A percentile compares a stretch with the other conserved stretches of the same genome.
Conservation (phyloP, 2,329 filamentous ascomycete species). For the Lachnellula arida region DNA sequence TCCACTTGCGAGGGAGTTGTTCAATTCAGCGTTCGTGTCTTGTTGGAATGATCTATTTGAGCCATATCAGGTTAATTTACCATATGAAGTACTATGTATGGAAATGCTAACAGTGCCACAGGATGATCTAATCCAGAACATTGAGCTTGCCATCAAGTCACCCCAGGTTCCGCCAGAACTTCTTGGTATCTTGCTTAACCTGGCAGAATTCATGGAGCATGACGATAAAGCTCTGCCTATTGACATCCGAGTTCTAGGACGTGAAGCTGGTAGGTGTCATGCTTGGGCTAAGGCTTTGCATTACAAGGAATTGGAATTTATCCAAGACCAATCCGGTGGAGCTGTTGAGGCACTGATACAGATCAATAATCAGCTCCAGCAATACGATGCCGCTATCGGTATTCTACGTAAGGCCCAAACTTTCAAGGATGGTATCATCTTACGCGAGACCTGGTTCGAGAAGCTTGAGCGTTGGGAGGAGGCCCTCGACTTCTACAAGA, state of each 20-base stretch:
- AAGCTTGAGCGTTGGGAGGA: slow-evolving; percentile 98
- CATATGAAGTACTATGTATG: not conserved
- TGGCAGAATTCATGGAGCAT: slow-evolving; percentile 99
- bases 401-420: slow-evolving; percentile 94
- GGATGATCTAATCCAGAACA: slow-evolving; percentile 91
- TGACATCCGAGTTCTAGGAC: slow-evolving; percentile 88
- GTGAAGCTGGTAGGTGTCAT: slow-evolving; percentile 94
- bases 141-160: slow-evolving; percentile 92
- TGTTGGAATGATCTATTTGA: slow-evolving; percentile 99
- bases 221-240: slow-evolving; percentile 98
- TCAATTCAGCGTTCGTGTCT: slow-evolving; percentile 98
- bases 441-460: slow-evolving; percentile 98
- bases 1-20: slow-evolving; percentile 85
- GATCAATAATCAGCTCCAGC: slow-evolving; percentile 98
- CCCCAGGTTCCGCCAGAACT: slow-evolving; percentile 95
- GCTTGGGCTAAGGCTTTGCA: slow-evolving; percentile 97
- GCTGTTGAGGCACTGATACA: slow-evolving; percentile 96
- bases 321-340: slow-evolving; percentile 92
- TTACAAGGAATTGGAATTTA: slow-evolving; percentile 97
- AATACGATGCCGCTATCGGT: slow-evolving; percentile 96
- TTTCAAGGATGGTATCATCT: slow-evolving; percentile 86
- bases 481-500: slow-evolving; percentile 85
- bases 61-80: slow-evolving; percentile 63
- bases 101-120: slow-evolving; percentile 7
- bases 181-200: slow-evolving; percentile 85